Evolutionary conservation across 139 green algal species (phyloP).

Genomic region (Pedinophyceae sp.): DNA sequence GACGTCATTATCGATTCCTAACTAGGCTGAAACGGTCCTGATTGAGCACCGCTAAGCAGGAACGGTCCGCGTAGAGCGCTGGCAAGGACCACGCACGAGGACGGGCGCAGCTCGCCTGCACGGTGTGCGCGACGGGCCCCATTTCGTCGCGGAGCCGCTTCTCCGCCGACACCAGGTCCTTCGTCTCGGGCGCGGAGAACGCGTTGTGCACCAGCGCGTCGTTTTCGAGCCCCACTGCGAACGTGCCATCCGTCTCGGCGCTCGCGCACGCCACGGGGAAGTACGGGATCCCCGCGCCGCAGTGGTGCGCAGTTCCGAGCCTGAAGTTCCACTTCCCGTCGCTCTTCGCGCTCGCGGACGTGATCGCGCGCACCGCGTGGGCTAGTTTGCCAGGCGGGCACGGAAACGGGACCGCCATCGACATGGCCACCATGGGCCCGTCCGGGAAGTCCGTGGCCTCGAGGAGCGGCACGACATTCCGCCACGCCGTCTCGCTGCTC

Average conservation of each 20-base stretch:
- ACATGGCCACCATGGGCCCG: slow-evolving; percentile 1
- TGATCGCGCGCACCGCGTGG: slow-evolving; percentile 5
- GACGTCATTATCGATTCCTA: no score
- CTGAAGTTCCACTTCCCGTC: slow-evolving; percentile 16
- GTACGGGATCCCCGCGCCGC: slow-evolving; percentile 18
- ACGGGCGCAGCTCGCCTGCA: no score
- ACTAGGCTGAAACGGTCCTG: no score
- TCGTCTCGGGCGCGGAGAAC: slow-evolving; percentile 1
- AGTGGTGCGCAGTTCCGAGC: slow-evolving; percentile 18
- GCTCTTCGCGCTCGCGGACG: slow-evolving; percentile 1
- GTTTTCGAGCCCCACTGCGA: slow-evolving; percentile 26
- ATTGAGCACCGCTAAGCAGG: no score
- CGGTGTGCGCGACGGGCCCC: no score
- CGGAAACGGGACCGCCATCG: neutral
- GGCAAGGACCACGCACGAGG: no score
- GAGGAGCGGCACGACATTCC: slow-evolving; percentile 8
- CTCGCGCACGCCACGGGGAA: slow-evolving; percentile 21
- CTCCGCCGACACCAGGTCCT: neutral
- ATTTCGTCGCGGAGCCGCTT: no score
- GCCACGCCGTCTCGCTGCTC: no score
- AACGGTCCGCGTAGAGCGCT: no score
- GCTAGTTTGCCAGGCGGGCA: slow-evolving; percentile 1
- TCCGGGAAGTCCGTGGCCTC: slow-evolving; percentile 13
- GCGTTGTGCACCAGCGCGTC: slow-evolving; percentile 16
- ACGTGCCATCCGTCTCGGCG: slow-evolving; percentile 3